phyloP scores from a whole-genome alignment of 768 basidiomycete species.

The Leccinum pellstonianum region DNA sequence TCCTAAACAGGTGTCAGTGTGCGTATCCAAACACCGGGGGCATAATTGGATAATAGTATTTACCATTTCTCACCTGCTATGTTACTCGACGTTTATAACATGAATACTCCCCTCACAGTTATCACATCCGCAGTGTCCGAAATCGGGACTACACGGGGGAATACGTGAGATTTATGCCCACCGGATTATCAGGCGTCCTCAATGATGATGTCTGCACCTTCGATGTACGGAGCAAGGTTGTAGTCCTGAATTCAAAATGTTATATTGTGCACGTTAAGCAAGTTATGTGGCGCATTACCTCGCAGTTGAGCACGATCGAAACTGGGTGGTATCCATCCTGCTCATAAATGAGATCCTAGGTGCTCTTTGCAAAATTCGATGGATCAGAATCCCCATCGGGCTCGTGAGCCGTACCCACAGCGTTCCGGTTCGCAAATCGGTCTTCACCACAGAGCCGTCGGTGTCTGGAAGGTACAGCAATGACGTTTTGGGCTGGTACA shows the following conservation, averaged over 20 bases:
- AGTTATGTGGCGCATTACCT: slow-evolving; percentile 12
- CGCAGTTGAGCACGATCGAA: slow-evolving; percentile 52
- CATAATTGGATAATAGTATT: too few species aligned
- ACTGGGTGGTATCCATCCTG: slow-evolving; percentile 60
- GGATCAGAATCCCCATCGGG: slow-evolving; percentile 70
- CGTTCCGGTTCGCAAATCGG: slow-evolving; percentile 46
- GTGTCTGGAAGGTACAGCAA: slow-evolving; percentile 43
- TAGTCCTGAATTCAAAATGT: slow-evolving; percentile 45
- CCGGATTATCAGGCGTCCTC: slow-evolving; percentile 37
- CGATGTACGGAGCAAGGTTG: slow-evolving; percentile 55
- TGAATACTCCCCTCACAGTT: slow-evolving; percentile 61
- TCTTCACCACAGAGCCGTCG: slow-evolving; percentile 42
- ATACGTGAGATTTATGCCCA: slow-evolving; percentile 60
- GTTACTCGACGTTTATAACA: background rate
- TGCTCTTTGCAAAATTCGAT: slow-evolving; percentile 47
- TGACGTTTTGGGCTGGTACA: slow-evolving; percentile 24
- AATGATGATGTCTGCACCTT: slow-evolving; percentile 68
- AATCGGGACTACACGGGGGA: slow-evolving; percentile 58
- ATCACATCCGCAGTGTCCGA: slow-evolving; percentile 75
- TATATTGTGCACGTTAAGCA: background rate
- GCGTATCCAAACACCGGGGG: background rate
- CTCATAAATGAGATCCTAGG: slow-evolving; percentile 47
- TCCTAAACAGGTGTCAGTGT: slow-evolving; percentile 15
- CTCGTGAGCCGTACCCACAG: slow-evolving; percentile 55
- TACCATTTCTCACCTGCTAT: too few species aligned